A percentile compares a stretch with the other conserved stretches of the same genome.
phyloP scores from a whole-genome alignment of 2,329 filamentous ascomycete genomes.

The Sphaerostilbella broomeana region DNA sequence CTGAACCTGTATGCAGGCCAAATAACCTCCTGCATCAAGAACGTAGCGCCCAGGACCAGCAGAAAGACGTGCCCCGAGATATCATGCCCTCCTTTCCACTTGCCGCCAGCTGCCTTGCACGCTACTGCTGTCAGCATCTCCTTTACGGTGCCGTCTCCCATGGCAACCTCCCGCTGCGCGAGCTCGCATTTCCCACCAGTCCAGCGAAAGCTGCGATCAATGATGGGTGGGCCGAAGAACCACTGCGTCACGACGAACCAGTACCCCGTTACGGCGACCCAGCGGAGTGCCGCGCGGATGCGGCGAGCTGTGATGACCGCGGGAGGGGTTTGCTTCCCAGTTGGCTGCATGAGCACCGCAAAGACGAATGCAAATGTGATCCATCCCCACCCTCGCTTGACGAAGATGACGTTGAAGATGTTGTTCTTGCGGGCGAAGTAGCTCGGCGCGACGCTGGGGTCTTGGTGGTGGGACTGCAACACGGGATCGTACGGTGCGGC shows the following conservation, averaged over 20 bases:
- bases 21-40: constrained; percentile 72
- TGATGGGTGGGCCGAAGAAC: constrained; percentile 87
- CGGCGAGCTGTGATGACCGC: constrained; percentile 27
- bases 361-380: constrained; percentile 65
- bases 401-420: constrained; percentile 85
- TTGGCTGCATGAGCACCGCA: constrained; percentile 64
- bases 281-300: constrained; percentile 59
- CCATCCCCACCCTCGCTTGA: constrained; percentile 95
- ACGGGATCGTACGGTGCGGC: constrained; percentile 54
- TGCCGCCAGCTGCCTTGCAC: constrained; percentile 75
- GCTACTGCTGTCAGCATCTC: constrained; percentile 64
- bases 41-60: constrained; percentile 74
- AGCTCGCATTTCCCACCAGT: constrained; percentile 79
- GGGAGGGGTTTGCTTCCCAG: constrained; percentile 29
- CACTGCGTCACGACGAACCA: constrained; percentile 93
- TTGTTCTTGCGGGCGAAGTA: constrained; percentile 96
- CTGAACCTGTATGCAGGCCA: constrained; percentile 48
- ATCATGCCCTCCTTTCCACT: constrained; percentile 91
- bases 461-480: constrained; percentile 57
- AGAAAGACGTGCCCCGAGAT: constrained; percentile 94
- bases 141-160: constrained; percentile 39
- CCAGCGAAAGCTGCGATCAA: constrained; percentile 82
- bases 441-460: constrained; percentile 53
- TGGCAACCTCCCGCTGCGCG: constrained; percentile 40
- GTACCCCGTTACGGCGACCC: constrained; percentile 62